Base-by-base conservation (phyloP, 805 yeast genomes). In the Schwanniomyces occidentalis region DNA sequence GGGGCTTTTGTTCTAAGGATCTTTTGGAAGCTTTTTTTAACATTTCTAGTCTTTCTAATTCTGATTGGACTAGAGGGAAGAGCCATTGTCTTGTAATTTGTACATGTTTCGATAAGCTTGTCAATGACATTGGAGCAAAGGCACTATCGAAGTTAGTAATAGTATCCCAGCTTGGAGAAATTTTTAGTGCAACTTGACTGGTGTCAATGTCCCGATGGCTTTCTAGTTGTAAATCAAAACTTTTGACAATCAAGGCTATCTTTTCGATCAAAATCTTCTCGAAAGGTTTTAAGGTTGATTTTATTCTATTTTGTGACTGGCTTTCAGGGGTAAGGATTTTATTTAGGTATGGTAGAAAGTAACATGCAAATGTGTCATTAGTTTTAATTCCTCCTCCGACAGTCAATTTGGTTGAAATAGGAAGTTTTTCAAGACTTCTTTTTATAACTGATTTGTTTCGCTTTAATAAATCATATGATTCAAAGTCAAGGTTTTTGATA, bases 151-250 rank as follows among this genome's bases (percentile, higher is more conserved):
- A 68, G 16, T 38, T 33, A 2, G 59, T 54, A 5, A 68, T 42
- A 0, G 56, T 26, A 34, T 65, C 71, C 60, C 69, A 56, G 34
- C 58, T 54, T 5, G 73, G 73, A 10, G 55, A 50, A 18, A 54
- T 43, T 25, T 61, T 54, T 13, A 68, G 46, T 7, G 49, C 40
- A 1, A 45, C 37, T 33, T 46, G 47, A 18, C 58, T 57, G 3
- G 67, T 55, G 18, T 58, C 68, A 8, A 54, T 35, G 38, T 68
- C 71, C 19, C 62, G 50, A 23, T 54, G 56, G 12, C 52, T 45
- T 30, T 67, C 72, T 23, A 79, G 48, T 15, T 44, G 49, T 20
- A 79, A 45, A 16, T 65, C 69, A 32, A 73, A 63, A 3, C 54
- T 62, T 24, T 61, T 57, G 5, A 73, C 45, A 2, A 75, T 48